A percentile compares a stretch with the other conserved stretches of the same genome.
Conservation (phyloP, 2,329 filamentous ascomycete species). For the Ceratocystiopsis minuta region DNA sequence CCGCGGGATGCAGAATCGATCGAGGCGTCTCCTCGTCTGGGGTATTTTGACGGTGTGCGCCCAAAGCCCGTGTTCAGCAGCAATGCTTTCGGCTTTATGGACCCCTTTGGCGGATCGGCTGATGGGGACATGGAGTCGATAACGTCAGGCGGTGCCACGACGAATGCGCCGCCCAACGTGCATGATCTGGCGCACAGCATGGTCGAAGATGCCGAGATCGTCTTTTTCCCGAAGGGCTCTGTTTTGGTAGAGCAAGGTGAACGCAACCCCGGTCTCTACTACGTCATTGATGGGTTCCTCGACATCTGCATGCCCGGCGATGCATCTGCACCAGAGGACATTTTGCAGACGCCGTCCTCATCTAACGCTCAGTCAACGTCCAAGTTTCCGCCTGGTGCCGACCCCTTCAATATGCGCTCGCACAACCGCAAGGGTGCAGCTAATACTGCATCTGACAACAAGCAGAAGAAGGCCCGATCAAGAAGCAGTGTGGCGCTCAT, state of each 20-base stretch:
- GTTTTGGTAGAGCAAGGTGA: conserved; percentile 93
- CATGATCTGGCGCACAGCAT: conserved; percentile 58
- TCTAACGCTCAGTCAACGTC: conserved; percentile 5
- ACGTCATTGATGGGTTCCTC: conserved; percentile 91
- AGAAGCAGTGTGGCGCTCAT: conserved; percentile 60
- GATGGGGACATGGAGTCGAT: conserved; percentile 82
- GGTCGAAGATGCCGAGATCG: conserved; percentile 85
- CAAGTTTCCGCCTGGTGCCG: conserved; percentile 8
- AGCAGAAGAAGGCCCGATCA: conserved; percentile 23
- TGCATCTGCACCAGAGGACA: conserved; percentile 25
- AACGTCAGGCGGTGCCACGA: conserved; percentile 41
- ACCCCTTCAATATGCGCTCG: neutral
- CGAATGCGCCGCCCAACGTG: conserved; percentile 45
- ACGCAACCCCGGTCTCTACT: conserved; percentile 89
- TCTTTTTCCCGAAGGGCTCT: conserved; percentile 88
- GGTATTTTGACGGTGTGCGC: conserved; percentile 66
- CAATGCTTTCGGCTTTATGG: conserved; percentile 82
- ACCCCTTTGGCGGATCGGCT: conserved; percentile 55
- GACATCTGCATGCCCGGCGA: conserved; percentile 75
- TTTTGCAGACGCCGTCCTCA: conserved; percentile 16
- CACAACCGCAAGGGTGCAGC: neutral
- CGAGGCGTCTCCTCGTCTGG: conserved; percentile 68
- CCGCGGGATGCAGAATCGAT: conserved; percentile 54
- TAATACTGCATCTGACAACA: no score
- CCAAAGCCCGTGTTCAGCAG: conserved; percentile 64